A percentile compares a stretch with the other conserved stretches of the same genome.
Conservation (phyloP, 176 grass and related monocot species). For the Juncus inflexus region DNA sequence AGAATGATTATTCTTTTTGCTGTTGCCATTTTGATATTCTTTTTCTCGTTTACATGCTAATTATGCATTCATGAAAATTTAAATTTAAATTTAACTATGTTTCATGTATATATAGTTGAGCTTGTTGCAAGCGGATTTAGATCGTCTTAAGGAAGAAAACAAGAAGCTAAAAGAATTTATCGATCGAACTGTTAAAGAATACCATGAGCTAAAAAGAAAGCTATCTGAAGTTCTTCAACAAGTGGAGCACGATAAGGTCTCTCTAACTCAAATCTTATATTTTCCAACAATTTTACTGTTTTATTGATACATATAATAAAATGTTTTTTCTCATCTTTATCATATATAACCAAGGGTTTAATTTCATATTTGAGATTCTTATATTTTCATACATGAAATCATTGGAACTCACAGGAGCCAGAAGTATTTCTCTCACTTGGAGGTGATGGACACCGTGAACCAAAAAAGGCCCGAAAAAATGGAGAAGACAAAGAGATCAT, state of each 20-base stretch:
- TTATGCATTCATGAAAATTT: slow-evolving; percentile 6
- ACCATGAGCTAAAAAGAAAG: slow-evolving; percentile 65
- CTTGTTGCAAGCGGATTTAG: slow-evolving; percentile 68
- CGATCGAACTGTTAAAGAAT: slow-evolving; percentile 56
- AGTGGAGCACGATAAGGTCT: slow-evolving; percentile 51
- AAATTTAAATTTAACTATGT: slow-evolving; percentile 10
- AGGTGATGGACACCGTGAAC: slow-evolving; percentile 21
- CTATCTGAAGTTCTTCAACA: slow-evolving; percentile 52
- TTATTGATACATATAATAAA: background rate
- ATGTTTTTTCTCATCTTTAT: too few species aligned
- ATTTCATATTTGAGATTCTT: slow-evolving; percentile 14
- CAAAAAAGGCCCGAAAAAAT: slow-evolving; percentile 24
- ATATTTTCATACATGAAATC: slow-evolving; percentile 10
- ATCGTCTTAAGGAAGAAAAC: slow-evolving; percentile 90
- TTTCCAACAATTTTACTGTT: background rate
- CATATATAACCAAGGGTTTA: too few species aligned
- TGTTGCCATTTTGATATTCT: background rate
- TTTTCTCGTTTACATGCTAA: background rate
- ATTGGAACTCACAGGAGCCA: slow-evolving; percentile 44
- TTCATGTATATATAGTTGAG: slow-evolving; percentile 43
- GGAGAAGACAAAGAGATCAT: slow-evolving; percentile 29
- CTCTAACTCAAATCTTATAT: background rate
- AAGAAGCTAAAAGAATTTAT: slow-evolving; percentile 44
- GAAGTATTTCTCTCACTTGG: slow-evolving; percentile 74
- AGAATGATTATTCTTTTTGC: background rate